phyloP scores from a whole-genome alignment of 1,284 basidiomycete species.

The Ganoderma lingzhi region DNA sequence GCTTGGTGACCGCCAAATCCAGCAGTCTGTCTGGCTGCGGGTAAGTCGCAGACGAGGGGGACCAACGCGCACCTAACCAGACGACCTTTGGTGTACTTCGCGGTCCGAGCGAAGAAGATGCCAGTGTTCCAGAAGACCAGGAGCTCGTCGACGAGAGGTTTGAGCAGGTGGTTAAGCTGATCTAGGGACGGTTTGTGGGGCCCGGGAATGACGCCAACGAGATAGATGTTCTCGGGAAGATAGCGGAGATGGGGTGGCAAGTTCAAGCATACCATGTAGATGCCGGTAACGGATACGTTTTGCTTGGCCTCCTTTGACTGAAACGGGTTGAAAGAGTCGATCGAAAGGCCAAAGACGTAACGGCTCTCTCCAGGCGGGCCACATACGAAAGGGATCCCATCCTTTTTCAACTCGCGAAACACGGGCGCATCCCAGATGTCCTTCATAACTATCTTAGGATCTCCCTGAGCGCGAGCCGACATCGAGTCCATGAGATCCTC shows the following conservation, averaged over 20 bases:
- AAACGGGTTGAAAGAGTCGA: constrained; percentile 38
- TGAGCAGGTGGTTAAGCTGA: constrained; percentile 45
- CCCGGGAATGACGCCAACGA: constrained; percentile 49
- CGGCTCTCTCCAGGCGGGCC: constrained; percentile 11
- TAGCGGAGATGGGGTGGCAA: constrained; percentile 41
- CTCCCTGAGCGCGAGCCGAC: not conserved
- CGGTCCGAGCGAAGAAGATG: constrained; percentile 40
- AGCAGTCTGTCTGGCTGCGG: constrained; percentile 43
- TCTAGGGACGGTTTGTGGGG: constrained; percentile 43
- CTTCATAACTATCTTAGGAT: not conserved
- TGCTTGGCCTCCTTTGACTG: constrained; percentile 29
- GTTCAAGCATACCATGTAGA: constrained; percentile 39
- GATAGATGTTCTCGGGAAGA: constrained; percentile 37
- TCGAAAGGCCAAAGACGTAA: constrained; percentile 18
- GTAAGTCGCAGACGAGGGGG: constrained; percentile 45
- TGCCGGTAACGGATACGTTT: constrained; percentile 24
- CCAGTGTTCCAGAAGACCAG: constrained; percentile 43
- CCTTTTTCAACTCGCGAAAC: constrained; percentile 21
- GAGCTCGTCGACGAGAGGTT: constrained; percentile 46
- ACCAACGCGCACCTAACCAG: constrained; percentile 37
- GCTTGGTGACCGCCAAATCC: constrained; percentile 41
- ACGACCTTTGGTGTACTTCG: constrained; percentile 37
- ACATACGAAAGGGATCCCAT: constrained; percentile 25
- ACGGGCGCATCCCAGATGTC: constrained; percentile 33
- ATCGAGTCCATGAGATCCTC: constrained; percentile 27